These are phyloP conservation scores for Irpex rosettiformis DNA, from an alignment of 1,284 basidiomycete genomes.

Conservation along the genomic window DNA sequence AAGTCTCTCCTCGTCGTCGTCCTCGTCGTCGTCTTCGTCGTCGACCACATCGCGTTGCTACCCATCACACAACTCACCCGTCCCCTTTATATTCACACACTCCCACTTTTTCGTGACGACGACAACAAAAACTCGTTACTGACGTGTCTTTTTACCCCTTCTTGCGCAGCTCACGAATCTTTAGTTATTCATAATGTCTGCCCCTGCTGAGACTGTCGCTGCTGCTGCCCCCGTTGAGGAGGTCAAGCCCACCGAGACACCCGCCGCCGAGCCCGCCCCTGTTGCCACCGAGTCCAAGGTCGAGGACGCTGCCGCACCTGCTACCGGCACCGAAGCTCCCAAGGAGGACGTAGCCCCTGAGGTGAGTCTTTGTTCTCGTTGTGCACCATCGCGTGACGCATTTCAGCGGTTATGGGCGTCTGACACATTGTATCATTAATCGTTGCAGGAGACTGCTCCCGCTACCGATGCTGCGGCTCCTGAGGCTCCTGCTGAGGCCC, in stretches of 20 bases:
- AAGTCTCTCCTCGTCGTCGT: conserved; percentile 13
- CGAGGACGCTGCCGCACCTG: conserved; percentile 27
- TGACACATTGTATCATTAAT: not conserved
- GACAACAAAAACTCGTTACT: conserved; percentile 8
- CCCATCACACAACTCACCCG: no score
- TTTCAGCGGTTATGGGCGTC: conserved; percentile 1
- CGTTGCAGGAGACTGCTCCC: conserved; percentile 29
- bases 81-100: not conserved
- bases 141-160: conserved; percentile 18
- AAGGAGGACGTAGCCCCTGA: conserved; percentile 45
- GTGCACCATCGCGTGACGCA: conserved; percentile 11
- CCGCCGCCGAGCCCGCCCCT: conserved; percentile 33
- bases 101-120: not conserved
- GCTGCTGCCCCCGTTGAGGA: conserved; percentile 46
- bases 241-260: conserved; percentile 45
- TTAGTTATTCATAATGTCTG: conserved; percentile 67
- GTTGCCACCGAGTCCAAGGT: conserved; percentile 25
- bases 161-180: conserved; percentile 15
- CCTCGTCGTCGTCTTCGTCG: not conserved
- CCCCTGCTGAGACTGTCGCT: conserved; percentile 48
- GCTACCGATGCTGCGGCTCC: conserved; percentile 20
- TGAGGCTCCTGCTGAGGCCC: conserved; percentile 24
- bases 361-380: conserved; percentile 26
- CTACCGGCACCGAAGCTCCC: conserved; percentile 36
- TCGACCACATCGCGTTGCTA: not conserved